Evolutionary conservation across 257 asterid species (phyloP).

Genomic region (Nicotiana sylvestris): DNA sequence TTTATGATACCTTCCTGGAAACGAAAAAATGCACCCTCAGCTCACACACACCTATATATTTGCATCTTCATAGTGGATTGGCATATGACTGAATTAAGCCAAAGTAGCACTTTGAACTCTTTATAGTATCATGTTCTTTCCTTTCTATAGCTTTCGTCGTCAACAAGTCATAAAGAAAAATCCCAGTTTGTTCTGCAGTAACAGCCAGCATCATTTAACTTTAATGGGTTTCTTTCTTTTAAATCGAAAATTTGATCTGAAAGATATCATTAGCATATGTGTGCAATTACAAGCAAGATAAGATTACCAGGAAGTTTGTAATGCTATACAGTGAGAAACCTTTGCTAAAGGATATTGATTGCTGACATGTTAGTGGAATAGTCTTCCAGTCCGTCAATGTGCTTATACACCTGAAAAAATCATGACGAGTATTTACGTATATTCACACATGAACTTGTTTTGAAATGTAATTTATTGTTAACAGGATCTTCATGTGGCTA

Average conservation of each 20-base stretch:
- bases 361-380: background rate
- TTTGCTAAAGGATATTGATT: background rate
- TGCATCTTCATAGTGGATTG: background rate
- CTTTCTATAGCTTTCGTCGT: background rate
- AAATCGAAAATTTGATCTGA: background rate
- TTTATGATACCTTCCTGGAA: background rate
- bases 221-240: background rate
- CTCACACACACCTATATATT: background rate
- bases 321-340: background rate
- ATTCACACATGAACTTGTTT: background rate
- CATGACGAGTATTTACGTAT: background rate
- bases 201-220: background rate
- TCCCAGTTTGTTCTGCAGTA: background rate
- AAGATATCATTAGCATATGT: background rate
- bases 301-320: background rate
- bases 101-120: background rate
- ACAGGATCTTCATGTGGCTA: constrained; percentile 72
- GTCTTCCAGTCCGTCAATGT: background rate
- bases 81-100: background rate
- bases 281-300: background rate
- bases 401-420: background rate
- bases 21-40: background rate
- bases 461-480: background rate
- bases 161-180: background rate
- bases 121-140: background rate